Evolutionary conservation across 768 basidiomycete genomes (phyloP).

Genomic region (Lyophyllum decastes): DNA sequence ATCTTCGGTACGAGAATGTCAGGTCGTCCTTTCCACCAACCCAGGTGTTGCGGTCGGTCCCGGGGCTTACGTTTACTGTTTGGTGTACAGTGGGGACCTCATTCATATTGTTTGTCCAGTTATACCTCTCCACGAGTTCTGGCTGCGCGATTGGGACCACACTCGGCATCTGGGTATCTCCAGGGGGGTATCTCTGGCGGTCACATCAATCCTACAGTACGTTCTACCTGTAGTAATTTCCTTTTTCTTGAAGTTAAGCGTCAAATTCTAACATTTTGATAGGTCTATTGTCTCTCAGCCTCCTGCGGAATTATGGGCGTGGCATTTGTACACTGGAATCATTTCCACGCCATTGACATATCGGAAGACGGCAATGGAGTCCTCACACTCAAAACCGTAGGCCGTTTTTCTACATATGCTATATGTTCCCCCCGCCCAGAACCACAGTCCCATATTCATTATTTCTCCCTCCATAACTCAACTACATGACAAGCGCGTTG

Average conservation of each 20-base stretch:
- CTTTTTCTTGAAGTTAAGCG: not conserved
- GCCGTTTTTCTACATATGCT: conserved; percentile 61
- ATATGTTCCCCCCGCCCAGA: conserved; percentile 35
- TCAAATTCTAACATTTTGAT: not conserved
- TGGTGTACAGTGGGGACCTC: not conserved
- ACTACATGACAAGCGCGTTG: conserved; percentile 42
- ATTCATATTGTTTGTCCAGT: conserved; percentile 27
- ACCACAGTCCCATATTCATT: not conserved
- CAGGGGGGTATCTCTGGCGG: conserved; percentile 70
- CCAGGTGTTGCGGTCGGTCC: conserved; percentile 43
- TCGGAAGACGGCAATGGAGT: conserved; percentile 57
- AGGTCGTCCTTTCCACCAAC: conserved; percentile 51
- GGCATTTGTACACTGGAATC: conserved; percentile 64
- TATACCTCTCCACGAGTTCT: conserved; percentile 49
- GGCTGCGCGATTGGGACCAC: conserved; percentile 63
- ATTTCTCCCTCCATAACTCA: conserved; percentile 22
- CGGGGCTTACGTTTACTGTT: conserved; percentile 50
- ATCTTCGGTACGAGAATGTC: conserved; percentile 63
- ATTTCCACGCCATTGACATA: conserved; percentile 67
- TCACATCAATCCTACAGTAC: conserved; percentile 73
- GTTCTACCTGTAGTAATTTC: conserved; percentile 35
- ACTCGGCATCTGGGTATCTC: conserved; percentile 71
- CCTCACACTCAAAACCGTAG: conserved; percentile 58
- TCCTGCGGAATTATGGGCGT: conserved; percentile 61
- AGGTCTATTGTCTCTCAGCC: conserved; percentile 62